These are phyloP conservation scores for Tolypocladium endophyticum DNA, from an alignment of 2,329 filamentous ascomycete species.

Conservation along the genomic window DNA sequence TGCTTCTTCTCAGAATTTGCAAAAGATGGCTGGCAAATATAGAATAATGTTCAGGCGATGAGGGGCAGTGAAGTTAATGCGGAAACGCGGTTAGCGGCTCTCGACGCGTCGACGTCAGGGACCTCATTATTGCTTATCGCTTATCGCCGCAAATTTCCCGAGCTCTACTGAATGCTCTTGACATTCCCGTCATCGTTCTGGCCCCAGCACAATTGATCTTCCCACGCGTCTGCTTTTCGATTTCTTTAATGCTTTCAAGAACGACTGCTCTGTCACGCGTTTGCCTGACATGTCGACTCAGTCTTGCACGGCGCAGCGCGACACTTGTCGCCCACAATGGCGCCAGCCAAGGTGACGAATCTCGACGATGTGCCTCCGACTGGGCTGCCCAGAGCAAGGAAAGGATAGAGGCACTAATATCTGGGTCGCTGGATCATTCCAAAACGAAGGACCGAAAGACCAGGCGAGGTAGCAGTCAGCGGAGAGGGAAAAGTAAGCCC, in stretches of 20 bases:
- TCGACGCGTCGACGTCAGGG: neutral
- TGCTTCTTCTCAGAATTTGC: neutral
- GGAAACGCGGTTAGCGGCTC: neutral
- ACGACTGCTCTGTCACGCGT: conserved; percentile 20
- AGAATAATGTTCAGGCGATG: neutral
- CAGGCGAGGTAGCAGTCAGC: neutral
- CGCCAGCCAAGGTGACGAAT: conserved; percentile 2
- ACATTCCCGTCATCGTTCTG: neutral
- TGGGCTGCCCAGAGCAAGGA: conserved; percentile 9
- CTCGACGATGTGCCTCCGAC: conserved; percentile 14
- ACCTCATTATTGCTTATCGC: conserved; percentile 12
- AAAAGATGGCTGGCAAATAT: neutral
- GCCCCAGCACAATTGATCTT: neutral
- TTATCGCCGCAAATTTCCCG: conserved; percentile 16
- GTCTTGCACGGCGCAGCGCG: conserved; percentile 13
- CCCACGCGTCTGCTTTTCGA: conserved; percentile 3
- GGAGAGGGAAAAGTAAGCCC: conserved; percentile 1
- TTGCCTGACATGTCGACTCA: conserved; percentile 22
- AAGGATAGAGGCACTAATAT: conserved; percentile 15
- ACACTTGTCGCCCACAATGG: conserved; percentile 3
- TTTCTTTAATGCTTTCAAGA: conserved; percentile 23
- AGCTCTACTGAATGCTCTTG: neutral
- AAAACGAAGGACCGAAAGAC: too few relatives aligned
- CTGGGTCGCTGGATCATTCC: conserved; percentile 1
- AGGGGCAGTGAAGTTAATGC: neutral